phyloP scores from a whole-genome alignment of 139 green algal species.

The Picochlorum sp. region DNA sequence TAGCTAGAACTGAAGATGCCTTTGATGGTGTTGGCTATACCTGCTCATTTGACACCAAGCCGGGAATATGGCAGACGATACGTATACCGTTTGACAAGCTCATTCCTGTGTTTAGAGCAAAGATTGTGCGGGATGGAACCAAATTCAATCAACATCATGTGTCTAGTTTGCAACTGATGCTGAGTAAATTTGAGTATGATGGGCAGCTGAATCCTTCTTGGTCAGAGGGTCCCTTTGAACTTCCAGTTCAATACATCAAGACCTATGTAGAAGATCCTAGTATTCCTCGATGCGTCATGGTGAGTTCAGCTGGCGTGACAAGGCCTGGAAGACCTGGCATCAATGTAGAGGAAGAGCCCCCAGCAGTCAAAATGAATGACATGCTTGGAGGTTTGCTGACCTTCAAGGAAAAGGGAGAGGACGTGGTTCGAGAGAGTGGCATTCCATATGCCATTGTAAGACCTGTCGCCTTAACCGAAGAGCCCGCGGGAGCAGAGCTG shows the following conservation, averaged over 20 bases:
- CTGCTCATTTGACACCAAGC: slow-evolving; percentile 62
- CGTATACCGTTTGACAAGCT: slow-evolving; percentile 75
- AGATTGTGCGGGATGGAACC: slow-evolving; percentile 32
- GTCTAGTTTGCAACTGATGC: slow-evolving; percentile 56
- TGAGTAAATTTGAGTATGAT: slow-evolving; percentile 96
- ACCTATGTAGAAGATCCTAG: slow-evolving; percentile 39
- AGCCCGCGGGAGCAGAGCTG: slow-evolving; percentile 56
- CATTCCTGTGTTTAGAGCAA: slow-evolving; percentile 70
- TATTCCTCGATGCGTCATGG: slow-evolving; percentile 46
- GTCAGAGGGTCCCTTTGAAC: slow-evolving; percentile 57
- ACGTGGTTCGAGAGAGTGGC: slow-evolving; percentile 60
- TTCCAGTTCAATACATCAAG: slow-evolving; percentile 60
- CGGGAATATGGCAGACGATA: slow-evolving; percentile 61
- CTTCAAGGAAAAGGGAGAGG: slow-evolving; percentile 82
- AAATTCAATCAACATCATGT: slow-evolving; percentile 52
- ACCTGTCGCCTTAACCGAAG: slow-evolving; percentile 73
- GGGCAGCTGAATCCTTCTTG: slow-evolving; percentile 81
- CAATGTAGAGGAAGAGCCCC: slow-evolving; percentile 46
- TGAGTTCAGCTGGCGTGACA: slow-evolving; percentile 70
- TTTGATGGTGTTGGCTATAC: slow-evolving; percentile 85
- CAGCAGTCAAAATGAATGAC: slow-evolving; percentile 84
- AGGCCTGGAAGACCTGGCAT: slow-evolving; percentile 64
- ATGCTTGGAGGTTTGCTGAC: slow-evolving; percentile 80
- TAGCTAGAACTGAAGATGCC: slow-evolving; percentile 29
- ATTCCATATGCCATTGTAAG: slow-evolving; percentile 69